Percentiles rank a stretch among this genome's conserved stretches.
phyloP scores from a whole-genome alignment of 768 basidiomycete genomes.

The Tulasnella sp. region DNA sequence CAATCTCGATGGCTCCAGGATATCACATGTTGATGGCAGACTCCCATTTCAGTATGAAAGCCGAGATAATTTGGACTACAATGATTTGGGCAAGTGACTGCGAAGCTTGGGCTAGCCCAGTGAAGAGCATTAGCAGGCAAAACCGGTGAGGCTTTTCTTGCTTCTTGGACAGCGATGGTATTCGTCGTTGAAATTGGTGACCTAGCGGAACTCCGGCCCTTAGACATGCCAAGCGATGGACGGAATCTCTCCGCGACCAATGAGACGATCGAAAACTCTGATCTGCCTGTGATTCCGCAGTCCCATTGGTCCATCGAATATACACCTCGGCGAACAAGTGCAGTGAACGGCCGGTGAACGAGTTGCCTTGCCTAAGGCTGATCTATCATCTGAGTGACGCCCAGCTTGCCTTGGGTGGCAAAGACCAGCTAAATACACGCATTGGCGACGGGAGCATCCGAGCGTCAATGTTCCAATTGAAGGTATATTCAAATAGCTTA shows the following conservation, averaged over 20 bases:
- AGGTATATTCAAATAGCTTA: not conserved
- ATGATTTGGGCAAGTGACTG: not conserved
- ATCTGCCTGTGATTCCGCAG: not conserved
- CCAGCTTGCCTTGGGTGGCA: not conserved
- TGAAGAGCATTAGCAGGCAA: not conserved
- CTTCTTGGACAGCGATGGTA: not conserved
- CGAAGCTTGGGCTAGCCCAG: not conserved
- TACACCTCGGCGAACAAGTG: not conserved
- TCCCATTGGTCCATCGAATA: not conserved
- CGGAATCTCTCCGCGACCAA: not conserved
- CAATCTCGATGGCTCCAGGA: not conserved
- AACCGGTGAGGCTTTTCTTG: not conserved
- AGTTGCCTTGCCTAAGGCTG: not conserved
- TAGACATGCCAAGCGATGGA: not conserved
- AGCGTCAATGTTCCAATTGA: not conserved
- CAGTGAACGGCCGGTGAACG: not conserved
- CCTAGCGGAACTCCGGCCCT: not conserved
- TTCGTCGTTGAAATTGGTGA: constrained; percentile 1
- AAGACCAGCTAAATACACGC: no score
- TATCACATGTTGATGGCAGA: not conserved
- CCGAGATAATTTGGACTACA: not conserved
- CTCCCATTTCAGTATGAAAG: not conserved
- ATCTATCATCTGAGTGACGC: not conserved
- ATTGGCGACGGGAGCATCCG: not conserved
- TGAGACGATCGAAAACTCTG: not conserved